Base-by-base conservation (phyloP, 192 early-diverging fungal genomes). In the Entophlyctis luteolus region DNA sequence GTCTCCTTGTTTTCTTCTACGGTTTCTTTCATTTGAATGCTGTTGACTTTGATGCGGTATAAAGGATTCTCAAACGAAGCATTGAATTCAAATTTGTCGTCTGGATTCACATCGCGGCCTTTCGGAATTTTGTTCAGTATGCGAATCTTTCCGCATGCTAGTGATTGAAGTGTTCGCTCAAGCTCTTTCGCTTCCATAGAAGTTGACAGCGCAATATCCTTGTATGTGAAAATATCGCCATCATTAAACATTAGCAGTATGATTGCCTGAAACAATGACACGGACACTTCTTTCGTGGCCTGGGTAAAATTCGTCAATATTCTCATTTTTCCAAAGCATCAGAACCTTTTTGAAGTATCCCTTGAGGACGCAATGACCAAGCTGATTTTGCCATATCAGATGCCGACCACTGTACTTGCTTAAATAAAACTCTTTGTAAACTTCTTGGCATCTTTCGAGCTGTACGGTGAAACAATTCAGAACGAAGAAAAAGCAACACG, bases 341-440 rank as follows among this genome's bases (percentile, higher is more conserved):
- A 25, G 25, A 20, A 92, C 86, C 55, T 71, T 75, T 18, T 88
- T 67, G 53, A 88, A 90, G 39, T 73, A 33, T 8, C 72, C 84
- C 63, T 83, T 85, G 5, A 98, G 67, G 12, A 89, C 67, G 72
- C 89, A 89, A 29, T 83, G 80, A 4, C 91, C 94, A 37, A 98
- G 81, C 16, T 81, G 81, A 56, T 89, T 86, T 72, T 91, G 92
- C 94, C 94, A 99, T 49, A 83, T 86, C 12, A 99, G 74, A n/a
- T 84, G 77, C 42, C 90, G 83, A 14, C 93, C 91, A 28, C 77
- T 86, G 77, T 93, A 84, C 73, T 90, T 92, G 27, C 76, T 77
- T 22, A 75, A 72, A 74, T 99, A 99, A 71, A 93, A 93, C 22
- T 86, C 76, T 16, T 77, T 77, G 75, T 91, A 97, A 18, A 79